These are phyloP conservation scores for Clonostachys rosea DNA, from an alignment of 2,329 filamentous ascomycete genomes.

Conservation along the genomic window DNA sequence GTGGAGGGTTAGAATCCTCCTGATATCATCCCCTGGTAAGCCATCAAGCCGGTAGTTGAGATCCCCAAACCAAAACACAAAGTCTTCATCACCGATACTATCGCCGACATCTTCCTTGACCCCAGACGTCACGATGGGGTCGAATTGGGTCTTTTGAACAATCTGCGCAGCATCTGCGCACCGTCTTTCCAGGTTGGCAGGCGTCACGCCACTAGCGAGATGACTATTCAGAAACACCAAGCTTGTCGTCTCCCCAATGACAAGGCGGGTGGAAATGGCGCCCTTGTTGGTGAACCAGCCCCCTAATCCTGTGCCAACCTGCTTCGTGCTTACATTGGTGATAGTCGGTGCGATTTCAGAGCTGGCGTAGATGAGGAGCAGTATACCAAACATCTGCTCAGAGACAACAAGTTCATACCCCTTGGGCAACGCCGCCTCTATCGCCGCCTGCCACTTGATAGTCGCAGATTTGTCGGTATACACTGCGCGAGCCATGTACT, in stretches of 20 bases:
- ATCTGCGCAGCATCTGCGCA: constrained; percentile 90
- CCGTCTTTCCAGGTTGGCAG: constrained; percentile 71
- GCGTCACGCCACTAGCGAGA: constrained; percentile 80
- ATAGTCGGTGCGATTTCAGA: constrained; percentile 70
- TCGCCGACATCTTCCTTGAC: constrained; percentile 62
- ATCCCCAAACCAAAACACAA: constrained; percentile 95
- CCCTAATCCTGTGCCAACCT: constrained; percentile 83
- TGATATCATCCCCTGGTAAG: constrained; percentile 85
- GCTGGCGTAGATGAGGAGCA: constrained; percentile 82
- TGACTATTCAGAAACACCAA: constrained; percentile 91
- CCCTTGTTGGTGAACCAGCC: constrained; percentile 98
- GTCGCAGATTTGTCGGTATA: constrained; percentile 70
- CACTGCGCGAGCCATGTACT: constrained; percentile 62
- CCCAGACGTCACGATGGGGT: constrained; percentile 63
- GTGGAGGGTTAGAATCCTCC: constrained; percentile 77
- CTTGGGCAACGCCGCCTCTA: constrained; percentile 68
- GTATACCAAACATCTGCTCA: constrained; percentile 81
- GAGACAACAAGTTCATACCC: constrained; percentile 75
- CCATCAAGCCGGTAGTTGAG: constrained; percentile 90
- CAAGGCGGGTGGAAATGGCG: constrained; percentile 73
- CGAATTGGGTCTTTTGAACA: constrained; percentile 69
- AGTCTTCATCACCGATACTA: constrained; percentile 82
- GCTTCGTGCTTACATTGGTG: constrained; percentile 75
- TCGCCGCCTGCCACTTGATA: constrained; percentile 74
- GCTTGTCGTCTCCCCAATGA: constrained; percentile 85